Base-by-base conservation (phyloP, 2,329 filamentous ascomycete species). In the Xylariaceae sp. region DNA sequence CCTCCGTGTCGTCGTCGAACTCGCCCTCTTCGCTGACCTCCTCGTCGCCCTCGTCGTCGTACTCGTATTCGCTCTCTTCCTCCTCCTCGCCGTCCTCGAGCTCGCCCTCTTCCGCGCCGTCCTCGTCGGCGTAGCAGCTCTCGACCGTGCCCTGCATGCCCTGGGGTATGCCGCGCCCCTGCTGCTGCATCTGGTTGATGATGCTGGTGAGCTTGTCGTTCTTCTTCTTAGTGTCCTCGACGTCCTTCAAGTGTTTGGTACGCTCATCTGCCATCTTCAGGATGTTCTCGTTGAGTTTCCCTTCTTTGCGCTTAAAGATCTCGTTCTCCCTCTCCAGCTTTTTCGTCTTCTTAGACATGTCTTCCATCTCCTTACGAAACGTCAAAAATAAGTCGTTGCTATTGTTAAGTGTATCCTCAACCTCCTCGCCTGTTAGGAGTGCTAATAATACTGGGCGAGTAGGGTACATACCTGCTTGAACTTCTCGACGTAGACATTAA, bases 341-440 rank as follows among this genome's bases (percentile, higher is more conserved):
- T 62, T 95, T 95, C 5, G 90, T 94, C 67, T 96, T 96, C 67
- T 95, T 95, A 1, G 89, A 94, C 89, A 96, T 96, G 55, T 96
- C 92, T 63, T 96, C 92, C 89, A 96, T 96, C 63, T 96, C 92
- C 65, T 94, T 95, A 35, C 90, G 78, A 63, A 96, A 96, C 1
- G 92, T 95, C 47, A 95, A 68, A 61, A 96, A 96, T 34, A 96
- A 69, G 57, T 96, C 92, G 65, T 96, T 96, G 61, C 87, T 94
- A 58, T 95, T 96, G 64, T 95, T 96, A 32, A 96, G 74, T 23
- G 90, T 96, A 63, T 96, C 92, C 73, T 96, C 90, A 57, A 96
- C 90, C 90, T 96, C 68, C 63, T 60, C 48, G 61, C 56, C 57
- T 62, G 61, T 70, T 68, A 70, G 51, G 46, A 46, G 40, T n/a